These are phyloP conservation scores for Entomortierella chlamydospora DNA, from an alignment of 192 early-diverging fungal genomes.

Conservation along the genomic window DNA sequence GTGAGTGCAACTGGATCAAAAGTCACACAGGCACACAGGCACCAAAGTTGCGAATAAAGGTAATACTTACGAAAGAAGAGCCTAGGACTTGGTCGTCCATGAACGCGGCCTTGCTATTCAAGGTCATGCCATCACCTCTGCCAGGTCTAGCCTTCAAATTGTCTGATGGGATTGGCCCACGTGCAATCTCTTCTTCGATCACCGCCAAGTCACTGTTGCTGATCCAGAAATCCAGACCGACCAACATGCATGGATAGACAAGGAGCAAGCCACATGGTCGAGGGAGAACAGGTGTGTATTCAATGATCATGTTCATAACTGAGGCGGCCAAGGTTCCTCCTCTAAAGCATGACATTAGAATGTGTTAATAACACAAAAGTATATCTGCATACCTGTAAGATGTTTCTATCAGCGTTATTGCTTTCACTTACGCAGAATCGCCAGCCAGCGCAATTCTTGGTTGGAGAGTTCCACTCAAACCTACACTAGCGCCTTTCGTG, in stretches of 20 bases:
- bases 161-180: constrained; percentile 35
- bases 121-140: constrained; percentile 68
- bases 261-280: constrained; percentile 82
- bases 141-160: constrained; percentile 30
- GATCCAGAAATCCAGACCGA: constrained; percentile 97
- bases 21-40: constrained; percentile 8
- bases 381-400: no score
- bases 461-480: constrained; percentile 70
- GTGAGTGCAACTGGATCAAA: neutral
- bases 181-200: constrained; percentile 46
- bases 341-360: constrained; percentile 48
- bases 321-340: constrained; percentile 91
- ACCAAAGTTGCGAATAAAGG: no score
- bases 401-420: no score
- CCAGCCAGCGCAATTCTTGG: constrained; percentile 85
- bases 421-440: constrained; percentile 88
- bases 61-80: constrained; percentile 74
- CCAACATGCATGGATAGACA: constrained; percentile 91
- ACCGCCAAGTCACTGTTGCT: constrained; percentile 50
- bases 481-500: constrained; percentile 82
- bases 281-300: constrained; percentile 62
- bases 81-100: constrained; percentile 90
- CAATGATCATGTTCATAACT: constrained; percentile 83
- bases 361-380: no score
- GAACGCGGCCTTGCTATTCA: constrained; percentile 81